Base-by-base conservation (phyloP, 495 filamentous ascomycete genomes). In the Penicillium argentinense region DNA sequence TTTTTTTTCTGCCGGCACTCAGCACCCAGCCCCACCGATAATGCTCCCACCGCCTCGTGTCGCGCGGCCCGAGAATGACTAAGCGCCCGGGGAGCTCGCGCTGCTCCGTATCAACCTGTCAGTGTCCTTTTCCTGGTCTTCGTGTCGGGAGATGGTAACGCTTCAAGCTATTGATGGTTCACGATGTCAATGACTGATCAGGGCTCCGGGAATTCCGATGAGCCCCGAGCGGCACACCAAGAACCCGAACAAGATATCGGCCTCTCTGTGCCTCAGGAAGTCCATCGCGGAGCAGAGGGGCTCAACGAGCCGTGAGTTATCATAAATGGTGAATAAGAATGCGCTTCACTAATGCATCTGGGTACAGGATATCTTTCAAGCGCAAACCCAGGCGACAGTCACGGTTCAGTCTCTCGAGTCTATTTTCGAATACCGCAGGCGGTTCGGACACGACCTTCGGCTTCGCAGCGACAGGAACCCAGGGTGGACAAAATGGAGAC, bases 331-430 rank as follows among this genome's bases (percentile, higher is more conserved):
- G 17, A 3, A 11, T 6, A 44, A 5, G 25, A 12, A 11, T 21
- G 29, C 26, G 9, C 14, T 19, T 23, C 40, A 16, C 62, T 68
- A 27, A 63, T 17, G n/a, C 12, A 17, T 3, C 1, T 18, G 32
- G 29, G 8, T 42, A 58, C 47, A 87, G 87, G 3, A 75, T 90
- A 40, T 82, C 85, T 13, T 96, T 96, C 72, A 93, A 95, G 72
- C 84, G 86, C 54, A 91, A 88, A 60, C 81, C 82, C 54, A 90
- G 89, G 56, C 78, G 77, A 58, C 74, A 53, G 53, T 75, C 62
- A 39, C 69, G 63, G 61, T 86, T 73, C 64, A 83, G 63, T 49
- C 67, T 79, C 60, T 78, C 75, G 49, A 81, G 56, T 55, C 82
- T 82, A 68, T 80, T 73, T 46, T 72, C 80, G 33, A 62, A 53